Conservation (phyloP, 1,284 basidiomycete genomes). For the Heterobasidion annosum region DNA sequence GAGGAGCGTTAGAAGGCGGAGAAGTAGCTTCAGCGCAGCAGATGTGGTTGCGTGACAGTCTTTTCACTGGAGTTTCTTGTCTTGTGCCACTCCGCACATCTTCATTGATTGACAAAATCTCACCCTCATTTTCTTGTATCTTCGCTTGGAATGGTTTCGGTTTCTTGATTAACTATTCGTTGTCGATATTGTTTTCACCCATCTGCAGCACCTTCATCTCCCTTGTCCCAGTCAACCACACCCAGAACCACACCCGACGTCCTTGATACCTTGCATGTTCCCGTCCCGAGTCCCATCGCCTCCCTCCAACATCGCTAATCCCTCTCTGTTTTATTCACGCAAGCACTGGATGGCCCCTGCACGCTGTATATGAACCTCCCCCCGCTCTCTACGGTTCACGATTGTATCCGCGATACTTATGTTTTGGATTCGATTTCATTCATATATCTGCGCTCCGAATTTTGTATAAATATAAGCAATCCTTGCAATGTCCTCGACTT, state of each 20-base stretch:
- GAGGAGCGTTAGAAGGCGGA: conserved; percentile 57
- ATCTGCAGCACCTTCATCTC: conserved; percentile 1
- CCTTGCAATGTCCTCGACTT: not conserved
- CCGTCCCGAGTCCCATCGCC: not conserved
- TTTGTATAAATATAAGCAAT: not conserved
- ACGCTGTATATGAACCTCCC: too few relatives aligned
- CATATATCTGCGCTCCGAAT: conserved; percentile 7
- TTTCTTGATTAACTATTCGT: conserved; percentile 2
- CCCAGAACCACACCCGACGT: not conserved
- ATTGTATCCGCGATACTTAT: conserved; percentile 8
- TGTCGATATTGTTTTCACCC: not conserved
- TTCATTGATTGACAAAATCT: not conserved
- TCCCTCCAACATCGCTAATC: not conserved
- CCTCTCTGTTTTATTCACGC: not conserved
- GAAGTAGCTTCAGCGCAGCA: conserved; percentile 77
- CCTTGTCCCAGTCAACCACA: not conserved
- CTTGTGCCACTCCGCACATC: too few relatives aligned
- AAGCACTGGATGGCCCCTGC: too few relatives aligned
- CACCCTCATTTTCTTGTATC: conserved; percentile 3
- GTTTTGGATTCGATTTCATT: conserved; percentile 2
- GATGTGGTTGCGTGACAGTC: conserved; percentile 61
- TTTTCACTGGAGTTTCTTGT: too few relatives aligned
- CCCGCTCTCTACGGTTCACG: too few relatives aligned
- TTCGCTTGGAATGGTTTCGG: not conserved
- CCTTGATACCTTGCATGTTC: not conserved